phyloP scores from a whole-genome alignment of 2,329 filamentous ascomycete species.

The Cladosporium austrohemisphaericum region DNA sequence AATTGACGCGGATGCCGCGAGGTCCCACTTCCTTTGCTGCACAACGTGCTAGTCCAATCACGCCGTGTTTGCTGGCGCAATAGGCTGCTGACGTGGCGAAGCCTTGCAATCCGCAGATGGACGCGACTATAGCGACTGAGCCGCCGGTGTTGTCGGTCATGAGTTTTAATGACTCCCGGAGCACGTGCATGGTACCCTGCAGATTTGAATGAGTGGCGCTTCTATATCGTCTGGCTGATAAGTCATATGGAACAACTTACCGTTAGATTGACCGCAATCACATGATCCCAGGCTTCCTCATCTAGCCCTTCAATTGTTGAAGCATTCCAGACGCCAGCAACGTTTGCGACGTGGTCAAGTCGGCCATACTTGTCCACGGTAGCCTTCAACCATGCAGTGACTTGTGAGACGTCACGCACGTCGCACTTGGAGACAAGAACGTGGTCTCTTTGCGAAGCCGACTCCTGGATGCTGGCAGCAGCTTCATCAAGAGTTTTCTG shows the following conservation, averaged over 20 bases:
- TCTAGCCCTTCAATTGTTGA: slow-evolving; percentile 19
- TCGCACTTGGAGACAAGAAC: slow-evolving; percentile 20
- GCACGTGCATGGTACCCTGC: slow-evolving; percentile 46
- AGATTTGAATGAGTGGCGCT: too few species aligned
- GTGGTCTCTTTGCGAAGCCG: background rate
- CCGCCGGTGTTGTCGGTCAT: slow-evolving; percentile 40
- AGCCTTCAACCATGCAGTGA: slow-evolving; percentile 28
- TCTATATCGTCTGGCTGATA: too few species aligned
- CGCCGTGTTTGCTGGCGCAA: slow-evolving; percentile 42
- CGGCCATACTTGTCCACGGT: slow-evolving; percentile 31
- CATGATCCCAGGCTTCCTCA: slow-evolving; percentile 30
- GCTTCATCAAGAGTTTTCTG: slow-evolving; percentile 31
- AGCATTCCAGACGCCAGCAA: slow-evolving; percentile 30
- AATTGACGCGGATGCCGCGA: slow-evolving; percentile 53
- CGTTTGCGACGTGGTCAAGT: slow-evolving; percentile 40
- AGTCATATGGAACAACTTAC: background rate
- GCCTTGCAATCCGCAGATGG: slow-evolving; percentile 41
- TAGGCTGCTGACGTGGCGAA: slow-evolving; percentile 42
- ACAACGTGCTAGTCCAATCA: slow-evolving; percentile 48
- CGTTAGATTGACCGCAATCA: slow-evolving; percentile 25
- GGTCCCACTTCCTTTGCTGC: slow-evolving; percentile 47
- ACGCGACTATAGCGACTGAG: slow-evolving; percentile 44
- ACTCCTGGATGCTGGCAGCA: slow-evolving; percentile 15
- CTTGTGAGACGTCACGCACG: slow-evolving; percentile 23
- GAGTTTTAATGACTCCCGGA: slow-evolving; percentile 45